Conservation (phyloP, 345 rosid species). For the Citrus trifoliata region DNA sequence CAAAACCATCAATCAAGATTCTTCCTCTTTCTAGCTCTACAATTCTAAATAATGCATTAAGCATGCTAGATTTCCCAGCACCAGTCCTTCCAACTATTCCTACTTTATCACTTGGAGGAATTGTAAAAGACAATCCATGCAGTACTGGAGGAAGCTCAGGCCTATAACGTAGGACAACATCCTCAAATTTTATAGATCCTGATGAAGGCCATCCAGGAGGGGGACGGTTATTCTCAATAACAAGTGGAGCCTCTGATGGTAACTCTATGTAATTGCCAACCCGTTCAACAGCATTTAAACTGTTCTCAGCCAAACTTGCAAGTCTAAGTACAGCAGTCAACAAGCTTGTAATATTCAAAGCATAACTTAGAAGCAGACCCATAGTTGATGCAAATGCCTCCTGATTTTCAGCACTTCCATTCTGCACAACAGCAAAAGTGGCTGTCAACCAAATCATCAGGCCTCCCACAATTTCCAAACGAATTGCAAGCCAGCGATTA, state of each 20-base stretch:
- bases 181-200: conserved; percentile 85
- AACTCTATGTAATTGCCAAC: conserved; percentile 79
- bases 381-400: conserved; percentile 89
- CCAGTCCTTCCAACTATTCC: conserved; percentile 99
- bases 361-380: conserved; percentile 99
- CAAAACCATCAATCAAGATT: conserved; percentile 79
- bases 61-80: conserved; percentile 97
- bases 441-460: conserved; percentile 99
- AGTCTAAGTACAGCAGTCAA: conserved; percentile 90
- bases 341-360: conserved; percentile 79
- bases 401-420: conserved; percentile 83
- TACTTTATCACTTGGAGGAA: conserved; percentile 89
- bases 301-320: conserved; percentile 97
- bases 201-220: conserved; percentile 99
- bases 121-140: conserved; percentile 75
- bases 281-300: conserved; percentile 94
- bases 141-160: conserved; percentile 94
- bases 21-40: conserved; percentile 95
- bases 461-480: conserved; percentile 90
- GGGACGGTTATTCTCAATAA: conserved; percentile 83
- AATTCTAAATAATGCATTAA: conserved; percentile 89
- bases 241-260: conserved; percentile 84
- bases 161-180: conserved; percentile 90
- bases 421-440: conserved; percentile 97
- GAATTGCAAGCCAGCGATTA: conserved; percentile 98